Conservation (phyloP, 176 grass and related monocot genomes). For the Areca catechu region DNA sequence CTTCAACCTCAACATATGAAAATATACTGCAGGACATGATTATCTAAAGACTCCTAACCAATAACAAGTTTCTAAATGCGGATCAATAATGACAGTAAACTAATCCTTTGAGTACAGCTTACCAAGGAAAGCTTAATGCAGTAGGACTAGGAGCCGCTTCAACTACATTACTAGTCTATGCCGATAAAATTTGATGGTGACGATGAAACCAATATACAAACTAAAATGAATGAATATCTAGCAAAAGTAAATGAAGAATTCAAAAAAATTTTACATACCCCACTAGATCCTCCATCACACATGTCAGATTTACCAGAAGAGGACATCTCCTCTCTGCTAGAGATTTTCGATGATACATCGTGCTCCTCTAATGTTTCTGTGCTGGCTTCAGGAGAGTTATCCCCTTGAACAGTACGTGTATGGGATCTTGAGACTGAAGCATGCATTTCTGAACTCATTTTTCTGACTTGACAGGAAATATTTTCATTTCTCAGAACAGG, state of each 20-base stretch:
- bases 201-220: neutral
- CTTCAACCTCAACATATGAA: too few species aligned
- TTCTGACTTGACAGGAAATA: constrained; percentile 31
- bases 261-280: constrained; percentile 34
- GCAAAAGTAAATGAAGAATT: neutral
- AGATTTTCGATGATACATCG: constrained; percentile 5
- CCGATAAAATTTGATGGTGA: too few species aligned
- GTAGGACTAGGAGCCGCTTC: too few species aligned
- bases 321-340: constrained; percentile 20
- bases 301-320: constrained; percentile 21
- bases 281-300: constrained; percentile 21
- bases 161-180: too few species aligned
- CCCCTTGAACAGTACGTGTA: constrained; percentile 13
- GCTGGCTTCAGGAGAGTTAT: constrained; percentile 27
- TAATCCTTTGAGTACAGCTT: too few species aligned
- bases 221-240: constrained; percentile 9
- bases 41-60: too few species aligned
- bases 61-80: too few species aligned
- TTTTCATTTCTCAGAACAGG: constrained; percentile 55
- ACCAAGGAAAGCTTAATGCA: too few species aligned
- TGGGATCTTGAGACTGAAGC: constrained; percentile 14
- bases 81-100: too few species aligned
- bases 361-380: constrained; percentile 20
- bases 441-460: constrained; percentile 28
- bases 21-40: too few species aligned